Evolutionary conservation across 1,284 basidiomycete species (phyloP), one percentile per base, ranked within the genome.

Genomic region (Mycosarcoma mackinlayi): DNA sequence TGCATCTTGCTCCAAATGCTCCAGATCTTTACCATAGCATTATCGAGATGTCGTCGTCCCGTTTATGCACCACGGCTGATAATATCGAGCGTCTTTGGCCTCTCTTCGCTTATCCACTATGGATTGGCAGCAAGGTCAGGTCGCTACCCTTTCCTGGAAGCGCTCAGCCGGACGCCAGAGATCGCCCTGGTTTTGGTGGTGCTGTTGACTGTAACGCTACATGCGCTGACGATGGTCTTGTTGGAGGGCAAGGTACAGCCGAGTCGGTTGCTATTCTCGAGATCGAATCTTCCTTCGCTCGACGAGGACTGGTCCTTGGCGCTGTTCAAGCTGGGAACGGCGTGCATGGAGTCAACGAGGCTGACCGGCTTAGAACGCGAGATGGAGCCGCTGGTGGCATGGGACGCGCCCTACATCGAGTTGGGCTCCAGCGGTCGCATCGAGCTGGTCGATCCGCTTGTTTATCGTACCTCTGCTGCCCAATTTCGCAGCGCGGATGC

Each of bases 271-370:
- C 33, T 76, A 6, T 77, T 78, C 38, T 60, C 70, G 4, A 38
- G 60, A 4, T 70, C 72, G 19, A 74, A 67, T 34, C 42, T 79
- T 27, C 77, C 78, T 5, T 55, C 61, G 3, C 10, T 54, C 19
- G 55, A 65, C 27, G 78, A 81, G 45, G 79, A 81, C 56, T 81
- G 71, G 61, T 66, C 69, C 23, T 18, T 78, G 9, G 78, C 78
- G 1, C 58, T 78, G 6, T 71, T 78, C 69, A 79, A 79, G 56
- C 54, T 81, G 19, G 78, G 78, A 10, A 73, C 78, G 5, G 73
- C 76, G 4, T 81, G 79, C 44, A 72, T 81, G 49, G 71, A 79
- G 42, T 77, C 78, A 38, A 78, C 79, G 3, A 65, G 73, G 4
- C 65, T 78, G 14, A 75, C 70, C 5, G 76, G 79, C 7, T 27